A percentile compares a stretch with the other conserved stretches of the same genome.
phyloP scores from a whole-genome alignment of 495 filamentous ascomycete species.

The Aspergillus haitiensis region DNA sequence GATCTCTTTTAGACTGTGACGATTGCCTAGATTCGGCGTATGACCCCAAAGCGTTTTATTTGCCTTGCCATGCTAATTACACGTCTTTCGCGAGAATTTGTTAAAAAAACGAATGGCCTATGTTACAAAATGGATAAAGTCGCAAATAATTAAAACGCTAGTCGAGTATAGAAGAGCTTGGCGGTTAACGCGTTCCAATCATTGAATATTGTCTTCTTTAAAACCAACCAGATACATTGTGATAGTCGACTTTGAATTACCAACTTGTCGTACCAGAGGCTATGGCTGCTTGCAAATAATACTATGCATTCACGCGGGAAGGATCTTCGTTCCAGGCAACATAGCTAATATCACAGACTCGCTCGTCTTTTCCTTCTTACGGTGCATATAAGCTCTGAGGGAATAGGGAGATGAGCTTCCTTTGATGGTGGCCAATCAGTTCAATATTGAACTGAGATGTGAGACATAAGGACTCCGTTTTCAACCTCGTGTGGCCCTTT shows the following conservation, averaged over 20 bases:
- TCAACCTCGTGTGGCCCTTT: background rate
- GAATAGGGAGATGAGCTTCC: background rate
- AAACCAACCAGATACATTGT: too few relatives aligned
- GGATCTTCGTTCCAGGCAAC: background rate
- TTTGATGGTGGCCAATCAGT: conserved; percentile 14
- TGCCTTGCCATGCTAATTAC: background rate
- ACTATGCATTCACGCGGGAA: too few relatives aligned
- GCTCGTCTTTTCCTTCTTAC: background rate
- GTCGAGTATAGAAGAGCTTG: too few relatives aligned
- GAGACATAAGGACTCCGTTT: conserved; percentile 11
- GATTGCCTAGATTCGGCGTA: background rate
- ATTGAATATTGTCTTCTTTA: too few relatives aligned
- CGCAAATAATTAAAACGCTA: too few relatives aligned
- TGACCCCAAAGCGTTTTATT: background rate
- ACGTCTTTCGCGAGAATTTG: background rate
- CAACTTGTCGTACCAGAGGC: too few relatives aligned
- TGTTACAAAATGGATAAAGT: too few relatives aligned
- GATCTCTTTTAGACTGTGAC: background rate
- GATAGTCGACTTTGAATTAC: too few relatives aligned
- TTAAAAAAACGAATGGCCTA: too few relatives aligned
- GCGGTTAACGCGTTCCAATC: too few relatives aligned
- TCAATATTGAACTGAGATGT: conserved; percentile 3
- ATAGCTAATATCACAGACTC: background rate
- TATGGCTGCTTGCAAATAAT: too few relatives aligned
- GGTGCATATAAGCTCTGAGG: background rate